These are phyloP conservation scores for Metschnikowia hibisci DNA, from an alignment of 805 yeast genomes.

Conservation along the genomic window DNA sequence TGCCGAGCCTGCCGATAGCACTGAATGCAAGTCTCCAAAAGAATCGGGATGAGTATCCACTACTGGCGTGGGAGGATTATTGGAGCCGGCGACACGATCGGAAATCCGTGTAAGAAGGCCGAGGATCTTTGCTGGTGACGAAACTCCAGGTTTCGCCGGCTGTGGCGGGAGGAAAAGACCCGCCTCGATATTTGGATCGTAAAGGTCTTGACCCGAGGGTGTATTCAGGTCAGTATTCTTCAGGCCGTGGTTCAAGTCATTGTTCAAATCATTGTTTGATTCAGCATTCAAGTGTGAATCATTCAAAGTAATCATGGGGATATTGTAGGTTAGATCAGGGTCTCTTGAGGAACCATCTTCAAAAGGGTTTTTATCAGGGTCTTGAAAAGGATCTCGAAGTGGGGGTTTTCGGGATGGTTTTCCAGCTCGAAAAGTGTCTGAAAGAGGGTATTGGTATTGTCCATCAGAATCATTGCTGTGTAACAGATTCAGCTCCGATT, in stretches of 20 bases:
- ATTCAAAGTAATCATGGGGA: conserved; percentile 17
- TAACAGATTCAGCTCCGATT: not conserved
- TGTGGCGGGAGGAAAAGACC: conserved; percentile 5
- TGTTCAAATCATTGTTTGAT: not conserved
- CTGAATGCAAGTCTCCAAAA: not conserved
- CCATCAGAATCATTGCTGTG: not conserved
- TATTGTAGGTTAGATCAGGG: conserved; percentile 11
- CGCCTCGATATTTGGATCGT: conserved; percentile 10
- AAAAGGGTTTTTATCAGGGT: not conserved
- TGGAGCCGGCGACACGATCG: conserved; percentile 16
- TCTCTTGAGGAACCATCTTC: not conserved
- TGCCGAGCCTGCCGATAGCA: not conserved
- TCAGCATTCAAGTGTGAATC: not conserved
- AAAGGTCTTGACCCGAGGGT: not conserved
- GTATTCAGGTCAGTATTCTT: not conserved
- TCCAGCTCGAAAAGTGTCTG: not conserved
- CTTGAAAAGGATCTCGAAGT: not conserved
- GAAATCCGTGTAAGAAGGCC: conserved; percentile 14
- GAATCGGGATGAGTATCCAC: conserved; percentile 7
- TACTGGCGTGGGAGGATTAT: conserved; percentile 13
- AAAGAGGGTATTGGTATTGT: not conserved
- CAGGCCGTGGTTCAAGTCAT: not conserved
- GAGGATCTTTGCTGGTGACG: conserved; percentile 13
- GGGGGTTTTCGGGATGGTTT: not conserved
- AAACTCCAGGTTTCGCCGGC: not conserved